Evolutionary conservation across 257 asterid genomes (phyloP).

Genomic region (Nicotiana knightiana): DNA sequence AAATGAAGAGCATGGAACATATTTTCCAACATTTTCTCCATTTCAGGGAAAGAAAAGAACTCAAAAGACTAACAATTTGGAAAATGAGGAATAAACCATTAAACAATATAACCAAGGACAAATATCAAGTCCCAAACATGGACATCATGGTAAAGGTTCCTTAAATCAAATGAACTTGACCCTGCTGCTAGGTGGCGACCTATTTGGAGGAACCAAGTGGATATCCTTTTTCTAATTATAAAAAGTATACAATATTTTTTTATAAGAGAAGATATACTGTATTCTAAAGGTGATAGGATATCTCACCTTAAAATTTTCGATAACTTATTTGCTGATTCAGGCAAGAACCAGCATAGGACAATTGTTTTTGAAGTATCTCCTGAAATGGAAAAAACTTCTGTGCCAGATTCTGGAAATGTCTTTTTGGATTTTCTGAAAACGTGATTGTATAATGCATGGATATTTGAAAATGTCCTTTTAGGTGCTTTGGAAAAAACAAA

Average conservation of each 20-base stretch:
- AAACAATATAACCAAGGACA: background rate
- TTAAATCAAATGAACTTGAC: background rate
- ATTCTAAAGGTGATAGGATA: background rate
- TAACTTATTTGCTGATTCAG: background rate
- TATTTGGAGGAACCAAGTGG: background rate
- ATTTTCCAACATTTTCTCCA: background rate
- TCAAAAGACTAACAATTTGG: background rate
- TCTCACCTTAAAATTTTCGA: background rate
- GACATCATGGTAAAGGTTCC: background rate
- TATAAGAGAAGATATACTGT: background rate
- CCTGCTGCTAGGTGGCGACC: background rate
- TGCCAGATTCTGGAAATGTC: background rate
- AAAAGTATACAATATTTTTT: background rate
- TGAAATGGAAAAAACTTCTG: background rate
- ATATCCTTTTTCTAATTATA: background rate
- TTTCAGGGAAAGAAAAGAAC: background rate
- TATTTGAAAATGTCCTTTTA: background rate
- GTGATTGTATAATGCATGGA: background rate
- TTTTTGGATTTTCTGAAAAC: background rate
- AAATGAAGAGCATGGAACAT: background rate
- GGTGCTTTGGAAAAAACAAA: background rate
- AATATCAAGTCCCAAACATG: background rate
- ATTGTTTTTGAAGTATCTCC: background rate
- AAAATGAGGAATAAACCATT: conserved; percentile 1
- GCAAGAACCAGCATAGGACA: background rate